A percentile compares a stretch with the other conserved stretches of the same genome.
phyloP scores from a whole-genome alignment of 2,329 filamentous ascomycete genomes.

The Aspergillus fischeri region DNA sequence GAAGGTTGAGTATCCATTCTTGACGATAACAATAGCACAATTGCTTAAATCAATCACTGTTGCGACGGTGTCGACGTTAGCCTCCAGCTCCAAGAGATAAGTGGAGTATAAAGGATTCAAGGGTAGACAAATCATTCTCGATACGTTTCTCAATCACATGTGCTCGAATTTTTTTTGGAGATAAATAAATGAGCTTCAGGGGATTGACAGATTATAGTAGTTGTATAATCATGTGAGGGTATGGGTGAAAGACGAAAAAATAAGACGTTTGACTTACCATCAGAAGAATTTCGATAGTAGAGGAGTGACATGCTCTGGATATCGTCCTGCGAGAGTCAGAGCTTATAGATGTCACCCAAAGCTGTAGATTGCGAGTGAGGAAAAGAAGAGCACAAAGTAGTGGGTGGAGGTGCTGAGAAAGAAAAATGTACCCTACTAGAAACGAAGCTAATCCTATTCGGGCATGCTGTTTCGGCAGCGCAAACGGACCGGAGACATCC shows the following conservation, averaged over 20 bases:
- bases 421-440: slow-evolving; percentile 13
- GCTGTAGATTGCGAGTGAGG: slow-evolving; percentile 6
- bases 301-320: slow-evolving; percentile 7
- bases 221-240: slow-evolving; percentile 59
- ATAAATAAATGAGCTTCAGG: slow-evolving; percentile 55
- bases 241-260: neutral
- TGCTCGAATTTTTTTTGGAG: slow-evolving; percentile 32
- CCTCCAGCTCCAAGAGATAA: slow-evolving; percentile 9
- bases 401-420: slow-evolving; percentile 13
- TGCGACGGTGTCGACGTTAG: slow-evolving; percentile 21
- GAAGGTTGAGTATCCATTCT: slow-evolving; percentile 35
- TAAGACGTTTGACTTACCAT: slow-evolving; percentile 26
- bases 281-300: slow-evolving; percentile 11
- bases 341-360: slow-evolving; percentile 6
- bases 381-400: slow-evolving; percentile 8
- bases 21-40: slow-evolving; percentile 1
- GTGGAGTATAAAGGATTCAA: slow-evolving; percentile 7
- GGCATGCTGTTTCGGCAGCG: neutral
- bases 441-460: slow-evolving; percentile 8
- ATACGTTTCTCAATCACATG: slow-evolving; percentile 44
- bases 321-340: slow-evolving; percentile 29
- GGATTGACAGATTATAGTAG: slow-evolving; percentile 76
- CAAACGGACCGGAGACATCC: neutral
- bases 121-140: slow-evolving; percentile 27
- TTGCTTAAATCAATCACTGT: slow-evolving; percentile 8